phyloP scores from a whole-genome alignment of 495 filamentous ascomycete genomes.

The Neohortaea acidophila region DNA sequence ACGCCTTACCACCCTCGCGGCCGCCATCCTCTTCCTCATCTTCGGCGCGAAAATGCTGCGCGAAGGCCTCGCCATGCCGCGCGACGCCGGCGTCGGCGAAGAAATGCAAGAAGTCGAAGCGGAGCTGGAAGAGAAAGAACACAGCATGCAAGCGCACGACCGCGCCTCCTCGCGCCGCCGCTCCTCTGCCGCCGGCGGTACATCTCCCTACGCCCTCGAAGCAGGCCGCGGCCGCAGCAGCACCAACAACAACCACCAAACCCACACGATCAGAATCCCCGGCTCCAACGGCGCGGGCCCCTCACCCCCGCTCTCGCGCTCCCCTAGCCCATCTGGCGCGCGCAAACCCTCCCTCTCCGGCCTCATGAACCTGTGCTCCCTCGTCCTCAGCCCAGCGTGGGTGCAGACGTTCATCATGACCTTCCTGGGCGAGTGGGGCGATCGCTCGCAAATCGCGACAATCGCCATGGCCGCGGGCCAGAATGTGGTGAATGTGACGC shows the following conservation, averaged over 20 bases:
- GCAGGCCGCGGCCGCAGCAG: conserved; percentile 35
- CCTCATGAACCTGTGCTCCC: conserved; percentile 69
- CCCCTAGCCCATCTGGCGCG: conserved; percentile 37
- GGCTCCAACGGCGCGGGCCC: conserved; percentile 23
- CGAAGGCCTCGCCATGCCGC: conserved; percentile 77
- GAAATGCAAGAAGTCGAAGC: conserved; percentile 96
- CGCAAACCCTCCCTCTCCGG: conserved; percentile 37
- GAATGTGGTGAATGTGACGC: conserved; percentile 97
- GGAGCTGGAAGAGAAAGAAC: conserved; percentile 90
- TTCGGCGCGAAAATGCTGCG: conserved; percentile 76
- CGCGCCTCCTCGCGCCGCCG: conserved; percentile 30
- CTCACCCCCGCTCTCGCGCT: conserved; percentile 42
- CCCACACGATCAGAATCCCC: too few relatives aligned
- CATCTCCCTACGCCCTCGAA: conserved; percentile 50
- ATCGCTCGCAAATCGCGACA: conserved; percentile 93
- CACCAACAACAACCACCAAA: conserved; percentile 45
- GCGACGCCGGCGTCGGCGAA: conserved; percentile 74
- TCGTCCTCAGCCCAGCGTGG: conserved; percentile 89
- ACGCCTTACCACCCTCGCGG: conserved; percentile 70
- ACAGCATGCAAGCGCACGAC: conserved; percentile 30
- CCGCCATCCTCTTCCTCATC: conserved; percentile 69
- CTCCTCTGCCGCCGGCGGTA: conserved; percentile 31
- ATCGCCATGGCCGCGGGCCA: conserved; percentile 98
- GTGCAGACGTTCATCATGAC: conserved; percentile 99
- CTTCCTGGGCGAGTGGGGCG: conserved; percentile 95